These are phyloP conservation scores for Beta corolliflora DNA, from an alignment of 179 eudicot genomes.

Conservation along the genomic window DNA sequence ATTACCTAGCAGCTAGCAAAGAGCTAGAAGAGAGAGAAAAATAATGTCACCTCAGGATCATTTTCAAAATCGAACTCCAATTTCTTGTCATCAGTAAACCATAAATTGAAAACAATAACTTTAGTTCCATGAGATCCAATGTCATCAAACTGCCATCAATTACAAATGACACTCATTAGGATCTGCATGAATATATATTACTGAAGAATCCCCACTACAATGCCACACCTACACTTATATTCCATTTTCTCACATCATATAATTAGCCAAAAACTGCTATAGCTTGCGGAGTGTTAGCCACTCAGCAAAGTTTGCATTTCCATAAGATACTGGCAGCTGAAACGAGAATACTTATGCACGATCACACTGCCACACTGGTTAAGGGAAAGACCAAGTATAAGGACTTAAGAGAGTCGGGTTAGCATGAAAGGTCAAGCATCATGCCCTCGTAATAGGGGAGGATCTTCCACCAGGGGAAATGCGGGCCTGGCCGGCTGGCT, in stretches of 20 bases:
- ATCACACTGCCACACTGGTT: too few relatives aligned
- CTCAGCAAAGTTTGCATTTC: background rate
- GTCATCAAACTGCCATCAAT: conserved; percentile 63
- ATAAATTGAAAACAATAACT: conserved; percentile 73
- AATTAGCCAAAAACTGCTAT: background rate
- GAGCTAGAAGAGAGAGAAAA: conserved; percentile 11
- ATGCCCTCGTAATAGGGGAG: background rate
- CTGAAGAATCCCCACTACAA: background rate
- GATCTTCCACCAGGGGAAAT: too few relatives aligned
- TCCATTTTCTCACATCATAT: background rate
- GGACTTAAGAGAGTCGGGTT: background rate
- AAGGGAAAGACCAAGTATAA: background rate
- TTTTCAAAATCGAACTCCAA: conserved; percentile 78
- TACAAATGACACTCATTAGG: conserved; percentile 12
- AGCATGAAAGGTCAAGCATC: background rate
- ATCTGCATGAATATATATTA: background rate
- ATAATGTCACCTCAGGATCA: conserved; percentile 58
- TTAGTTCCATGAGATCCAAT: conserved; percentile 74
- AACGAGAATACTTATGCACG: background rate
- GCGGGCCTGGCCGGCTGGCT: too few relatives aligned
- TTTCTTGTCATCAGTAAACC: conserved; percentile 62
- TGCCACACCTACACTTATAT: background rate
- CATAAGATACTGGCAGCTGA: background rate
- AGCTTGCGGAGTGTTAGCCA: background rate
- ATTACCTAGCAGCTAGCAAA: conserved; percentile 2